Percentiles rank a stretch among this genome's conserved stretches.
Evolutionary conservation across 192 early-diverging fungal species (phyloP).

Genomic region (Umbelopsis sp.): DNA sequence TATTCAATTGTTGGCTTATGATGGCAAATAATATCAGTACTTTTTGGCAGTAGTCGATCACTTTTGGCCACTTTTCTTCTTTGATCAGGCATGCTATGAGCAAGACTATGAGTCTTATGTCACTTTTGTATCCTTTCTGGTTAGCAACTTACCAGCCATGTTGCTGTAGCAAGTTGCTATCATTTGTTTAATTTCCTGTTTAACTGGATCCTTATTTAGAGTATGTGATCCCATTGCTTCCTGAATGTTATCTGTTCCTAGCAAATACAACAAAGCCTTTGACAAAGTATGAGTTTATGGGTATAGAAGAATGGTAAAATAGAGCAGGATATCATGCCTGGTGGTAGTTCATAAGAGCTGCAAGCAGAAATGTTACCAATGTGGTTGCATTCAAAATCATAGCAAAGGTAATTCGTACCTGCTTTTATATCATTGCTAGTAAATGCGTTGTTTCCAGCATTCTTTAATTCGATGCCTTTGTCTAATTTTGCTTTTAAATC

Average conservation of each 20-base stretch:
- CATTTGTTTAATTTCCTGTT: not conserved
- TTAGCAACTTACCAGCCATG: constrained; percentile 18
- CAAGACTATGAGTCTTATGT: not conserved
- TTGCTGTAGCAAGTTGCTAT: constrained; percentile 21
- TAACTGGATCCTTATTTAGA: not conserved
- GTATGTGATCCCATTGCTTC: not conserved
- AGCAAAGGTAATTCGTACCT: not conserved
- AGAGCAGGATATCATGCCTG: constrained; percentile 1
- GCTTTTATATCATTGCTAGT: not conserved
- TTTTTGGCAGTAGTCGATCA: constrained; percentile 24
- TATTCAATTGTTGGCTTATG: too few relatives aligned
- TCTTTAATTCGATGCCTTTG: constrained; percentile 23
- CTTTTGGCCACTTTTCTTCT: constrained; percentile 19
- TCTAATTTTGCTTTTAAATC: constrained; percentile 8
- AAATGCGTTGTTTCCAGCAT: constrained; percentile 10
- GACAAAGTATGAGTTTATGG: not conserved
- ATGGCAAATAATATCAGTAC: too few relatives aligned
- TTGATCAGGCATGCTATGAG: constrained; percentile 20
- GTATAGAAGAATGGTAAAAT: not conserved
- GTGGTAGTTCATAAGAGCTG: constrained; percentile 21
- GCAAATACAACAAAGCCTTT: constrained; percentile 17
- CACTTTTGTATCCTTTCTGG: not conserved
- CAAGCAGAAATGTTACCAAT: not conserved
- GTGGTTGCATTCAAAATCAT: not conserved
- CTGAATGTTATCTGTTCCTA: constrained; percentile 14